Base-by-base conservation (phyloP, 2,329 filamentous ascomycete genomes). In the Eurotiales sp. region DNA sequence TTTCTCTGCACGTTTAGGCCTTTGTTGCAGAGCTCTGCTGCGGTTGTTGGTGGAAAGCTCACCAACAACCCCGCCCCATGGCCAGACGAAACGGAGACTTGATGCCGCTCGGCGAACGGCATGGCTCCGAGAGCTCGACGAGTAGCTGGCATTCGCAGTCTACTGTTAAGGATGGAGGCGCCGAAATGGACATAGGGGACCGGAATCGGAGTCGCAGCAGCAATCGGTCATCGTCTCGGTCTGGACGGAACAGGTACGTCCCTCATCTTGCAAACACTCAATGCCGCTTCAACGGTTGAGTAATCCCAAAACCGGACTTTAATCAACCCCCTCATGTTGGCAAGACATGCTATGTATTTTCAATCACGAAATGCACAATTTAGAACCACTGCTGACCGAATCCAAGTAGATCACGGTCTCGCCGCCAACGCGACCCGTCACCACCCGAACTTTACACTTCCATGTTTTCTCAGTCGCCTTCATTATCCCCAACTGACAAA, bases 81-180 rank as follows among this genome's bases (percentile, higher is more conserved):
- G 61, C 66, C 29, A 59, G 59, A 58, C 61, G 59, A 44, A 51
- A 52, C 41, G 45, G 15, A 21, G 64, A 67, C 50, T 62, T 62
- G 43, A 63, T 69, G 41, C 58, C 59, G 54, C 55, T 61, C 23
- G 63, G 67, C 57, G 58, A 62, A 25, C 66, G 70, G 44, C 66
- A 71, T 59, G 70, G 67, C 51, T 72, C 71, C n/a, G 67, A 66
- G 51, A 70, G 65, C 60, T 70, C 71, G 25, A 70, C 64, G 42
- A 64, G 64, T 46, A 72, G 69, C 58, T 67, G 63, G 58, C 58
- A 62, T 29, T 72, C 71, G 21, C 67, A 73, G 48, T 69, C 72
- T 45, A 73, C 69, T 2, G 59, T 73, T 25, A 69, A 58, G 50
- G 65, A 66, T 22, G 57, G 56, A 43, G 62, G 58, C 29, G 21